Evolutionary conservation across 2,329 filamentous ascomycete species (phyloP), one percentile per base, ranked within the genome.

Genomic region (Coleophoma eucalyptorum): DNA sequence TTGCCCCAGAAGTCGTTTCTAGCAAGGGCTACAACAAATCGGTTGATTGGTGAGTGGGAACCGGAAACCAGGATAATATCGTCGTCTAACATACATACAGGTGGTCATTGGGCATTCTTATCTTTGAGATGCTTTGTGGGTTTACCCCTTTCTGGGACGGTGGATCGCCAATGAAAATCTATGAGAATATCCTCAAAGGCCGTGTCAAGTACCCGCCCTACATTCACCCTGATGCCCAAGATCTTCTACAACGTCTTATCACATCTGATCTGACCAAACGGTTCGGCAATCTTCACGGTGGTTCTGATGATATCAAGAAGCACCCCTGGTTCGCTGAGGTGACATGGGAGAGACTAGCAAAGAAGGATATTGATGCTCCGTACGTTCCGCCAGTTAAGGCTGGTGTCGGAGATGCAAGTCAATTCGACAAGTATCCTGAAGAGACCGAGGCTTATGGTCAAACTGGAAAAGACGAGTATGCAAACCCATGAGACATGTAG

Each of bases 21-120:
- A 97, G 93, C 69, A 97, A 97, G 73, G 94, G 94, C 48, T 99
- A 99, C 77, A 99, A 99, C 77, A 99, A 97, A 71, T 97, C 93
- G 38, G 94, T 99, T 16, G 94, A 99, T 69, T 99, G 94, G 94
- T 97, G 74, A 74, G 89, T 73, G 43, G 50, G 51, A 37, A 41
- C 43, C 53, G 50, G 34, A 50, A 43, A 60, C 26, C 33, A 19
- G 34, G 33, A 20, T 20, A n/a, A 48, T 12, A 7, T 45, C 18
- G 5, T 41, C 49, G 42, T 38, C 50, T 64, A 40, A 62, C 43
- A 45, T 11, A 45, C 40, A 26, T 51, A 10, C 59, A 97, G 92
- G 92, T 99, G 94, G 94, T 97, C 93, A 48, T 79, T 99, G 52
- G 94, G 94, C 43, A 97, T 99, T 67, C 76, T 99, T 61, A 97